Evolutionary conservation across 257 asterid genomes (phyloP), one percentile per base, ranked within the genome.

Genomic region (Scutellaria galericulata): DNA sequence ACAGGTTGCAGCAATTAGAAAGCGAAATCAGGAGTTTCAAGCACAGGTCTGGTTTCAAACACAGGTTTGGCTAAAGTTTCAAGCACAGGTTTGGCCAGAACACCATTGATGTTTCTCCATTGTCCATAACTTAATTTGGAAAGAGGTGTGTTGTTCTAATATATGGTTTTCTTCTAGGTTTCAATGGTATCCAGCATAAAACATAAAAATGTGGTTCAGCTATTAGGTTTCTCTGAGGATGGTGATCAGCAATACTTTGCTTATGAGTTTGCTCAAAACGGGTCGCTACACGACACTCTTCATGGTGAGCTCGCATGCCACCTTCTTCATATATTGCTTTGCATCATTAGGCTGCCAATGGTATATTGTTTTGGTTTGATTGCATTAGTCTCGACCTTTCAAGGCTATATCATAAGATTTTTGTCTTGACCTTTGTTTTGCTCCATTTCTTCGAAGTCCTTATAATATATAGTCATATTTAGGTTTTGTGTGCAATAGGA

Each of bases 271-370:
- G 88, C 91, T 14, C 68, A 84, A 27, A 77, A 75, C 73, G 89
- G 92, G 53, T 89, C 96, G 51, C 81, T 89, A 62, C 88, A 87
- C 46, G 89, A 87, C 80, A 75, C 82, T 73, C 90, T 89, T 35
- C 89, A 83, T 45, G 88, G 93, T 87, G 66, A 54, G 82, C 76
- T 79, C 5, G n/a, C 45, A 35, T 42, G 70, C 42, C 44, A 40
- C 60, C 55, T 9, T 35, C 58, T 59, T 57, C 40, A 27, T n/a
- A 60, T 15, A 9, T 14, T 31, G 3, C 7, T 20, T n/a, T 13
- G 10, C 31, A 60, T 37, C 53, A 7, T 62, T 62, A 9, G n/a
- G 35, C 3, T 27, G 35, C 35, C 45, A 41, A 41, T 41, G 45
- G 45, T 41, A 46, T 3, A 46, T 24, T 3, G 42, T 48, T 3